These are phyloP conservation scores for Pythium periplocum DNA, from an alignment of 352 stramenopile genomes.

Conservation along the genomic window DNA sequence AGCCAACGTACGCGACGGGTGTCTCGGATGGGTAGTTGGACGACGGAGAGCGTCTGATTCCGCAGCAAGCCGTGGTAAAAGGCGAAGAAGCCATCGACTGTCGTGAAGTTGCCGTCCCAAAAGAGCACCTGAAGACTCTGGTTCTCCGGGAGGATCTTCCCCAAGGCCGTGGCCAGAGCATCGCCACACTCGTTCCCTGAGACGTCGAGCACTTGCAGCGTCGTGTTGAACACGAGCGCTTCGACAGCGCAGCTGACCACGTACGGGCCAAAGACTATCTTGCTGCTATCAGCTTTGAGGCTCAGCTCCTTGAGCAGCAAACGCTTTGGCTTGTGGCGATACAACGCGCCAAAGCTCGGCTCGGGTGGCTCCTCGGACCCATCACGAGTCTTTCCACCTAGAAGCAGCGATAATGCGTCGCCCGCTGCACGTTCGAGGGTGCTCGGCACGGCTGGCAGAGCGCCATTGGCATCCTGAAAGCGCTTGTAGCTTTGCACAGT, in stretches of 20 bases:
- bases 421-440: conserved; percentile 8
- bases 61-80: conserved; percentile 58
- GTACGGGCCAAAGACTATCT: conserved; percentile 47
- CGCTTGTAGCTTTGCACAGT: conserved; percentile 16
- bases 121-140: conserved; percentile 58
- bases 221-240: conserved; percentile 31
- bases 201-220: conserved; percentile 62
- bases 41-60: conserved; percentile 60
- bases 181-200: conserved; percentile 74
- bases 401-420: conserved; percentile 14
- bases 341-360: conserved; percentile 12
- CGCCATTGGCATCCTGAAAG: conserved; percentile 6
- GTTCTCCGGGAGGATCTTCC: conserved; percentile 43
- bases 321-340: conserved; percentile 6
- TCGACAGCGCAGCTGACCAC: conserved; percentile 42
- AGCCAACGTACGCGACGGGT: conserved; percentile 40
- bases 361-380: not conserved
- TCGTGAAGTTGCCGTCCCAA: conserved; percentile 76
- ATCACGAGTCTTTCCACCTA: conserved; percentile 10
- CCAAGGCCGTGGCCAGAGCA: conserved; percentile 39
- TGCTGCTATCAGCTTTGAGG: conserved; percentile 34
- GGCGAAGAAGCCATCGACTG: conserved; percentile 52
- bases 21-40: conserved; percentile 78
- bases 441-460: not conserved
- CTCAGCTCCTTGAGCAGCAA: conserved; percentile 49